Base-by-base conservation (phyloP, 805 yeast species). In the Saccharomycopsis schoenii region DNA sequence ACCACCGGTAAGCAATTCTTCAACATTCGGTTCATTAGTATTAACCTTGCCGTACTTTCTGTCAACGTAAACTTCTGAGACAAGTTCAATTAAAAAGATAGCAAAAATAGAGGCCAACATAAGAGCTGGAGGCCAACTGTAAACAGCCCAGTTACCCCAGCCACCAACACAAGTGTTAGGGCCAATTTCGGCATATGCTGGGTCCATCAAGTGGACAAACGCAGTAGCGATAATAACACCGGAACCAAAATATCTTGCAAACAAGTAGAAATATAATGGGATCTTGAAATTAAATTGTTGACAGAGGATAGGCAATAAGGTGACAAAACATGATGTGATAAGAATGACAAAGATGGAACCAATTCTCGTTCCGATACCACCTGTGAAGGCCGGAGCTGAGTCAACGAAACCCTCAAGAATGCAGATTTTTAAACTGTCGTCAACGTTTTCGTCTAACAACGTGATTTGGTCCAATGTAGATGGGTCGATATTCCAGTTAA, bases 181-280 rank as follows among this genome's bases (percentile, higher is more conserved):
- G 15, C 71, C 71, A 54, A 69, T 69, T 37, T 63, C 67, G 1
- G 57, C 65, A 50, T 68, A 68, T n/a, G 85, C 86, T 1, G 85
- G 85, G 60, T 77, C 76, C 67, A 85, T 73, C 61, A 85, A 71
- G 72, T 86, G 93, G 62, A 86, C 79, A 66, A 84, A 87, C 0
- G 90, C 89, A 8, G 93, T 86, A 11, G 92, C 87, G 2, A 86
- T 75, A 66, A 86, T 86, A 55, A 86, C 92, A 58, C 93, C 93
- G 4, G 89, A 79, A 66, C 93, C 93, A 67, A 85, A 85, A 73
- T 77, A 81, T 70, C 67, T 25, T 67, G 74, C 64, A 51, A 66
- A 62, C 8, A 64, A 59, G 55, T 67, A 69, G 21, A 66, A 66
- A 43, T 64, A 66, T 25, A 62, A 57, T 67, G 88, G 83, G 71